phyloP scores from a whole-genome alignment of 1,139 yeast genomes.

The Debaryomycetaceae sp. region DNA sequence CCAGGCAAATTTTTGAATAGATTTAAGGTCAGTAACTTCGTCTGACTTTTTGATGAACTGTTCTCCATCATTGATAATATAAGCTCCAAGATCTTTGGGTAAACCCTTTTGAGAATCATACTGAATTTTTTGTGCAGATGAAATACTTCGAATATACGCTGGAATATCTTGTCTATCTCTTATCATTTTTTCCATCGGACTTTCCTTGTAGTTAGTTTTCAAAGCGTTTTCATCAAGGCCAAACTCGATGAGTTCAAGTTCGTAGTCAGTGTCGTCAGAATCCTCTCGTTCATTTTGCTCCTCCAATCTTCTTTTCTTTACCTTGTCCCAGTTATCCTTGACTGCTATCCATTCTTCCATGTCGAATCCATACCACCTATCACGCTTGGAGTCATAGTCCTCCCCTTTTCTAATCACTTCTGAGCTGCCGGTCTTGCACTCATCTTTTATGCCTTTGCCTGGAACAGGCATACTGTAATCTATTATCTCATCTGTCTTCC shows the following conservation, averaged over 20 bases:
- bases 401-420: conserved; percentile 29
- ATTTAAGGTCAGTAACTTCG: conserved; percentile 49
- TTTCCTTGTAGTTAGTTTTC: conserved; percentile 27
- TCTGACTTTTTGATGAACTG: conserved; percentile 51
- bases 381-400: conserved; percentile 66
- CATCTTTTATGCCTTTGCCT: conserved; percentile 34
- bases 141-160: conserved; percentile 40
- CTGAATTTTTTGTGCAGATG: conserved; percentile 25
- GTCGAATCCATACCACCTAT: conserved; percentile 76
- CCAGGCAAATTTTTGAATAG: conserved; percentile 54
- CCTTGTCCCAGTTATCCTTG: conserved; percentile 41
- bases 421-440: conserved; percentile 11
- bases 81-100: conserved; percentile 43
- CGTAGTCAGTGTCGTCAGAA: conserved; percentile 48
- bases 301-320: conserved; percentile 19
- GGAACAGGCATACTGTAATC: conserved; percentile 30
- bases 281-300: conserved; percentile 18
- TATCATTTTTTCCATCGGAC: conserved; percentile 33
- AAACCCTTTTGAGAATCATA: conserved; percentile 60
- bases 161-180: conserved; percentile 56
- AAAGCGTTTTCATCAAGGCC: conserved; percentile 32
- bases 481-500: conserved; percentile 16
- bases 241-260: conserved; percentile 46
- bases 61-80: conserved; percentile 46
- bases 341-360: conserved; percentile 55